These are phyloP conservation scores for Nannochloris sp. DNA, from an alignment of 139 green algal genomes.

Conservation along the genomic window DNA sequence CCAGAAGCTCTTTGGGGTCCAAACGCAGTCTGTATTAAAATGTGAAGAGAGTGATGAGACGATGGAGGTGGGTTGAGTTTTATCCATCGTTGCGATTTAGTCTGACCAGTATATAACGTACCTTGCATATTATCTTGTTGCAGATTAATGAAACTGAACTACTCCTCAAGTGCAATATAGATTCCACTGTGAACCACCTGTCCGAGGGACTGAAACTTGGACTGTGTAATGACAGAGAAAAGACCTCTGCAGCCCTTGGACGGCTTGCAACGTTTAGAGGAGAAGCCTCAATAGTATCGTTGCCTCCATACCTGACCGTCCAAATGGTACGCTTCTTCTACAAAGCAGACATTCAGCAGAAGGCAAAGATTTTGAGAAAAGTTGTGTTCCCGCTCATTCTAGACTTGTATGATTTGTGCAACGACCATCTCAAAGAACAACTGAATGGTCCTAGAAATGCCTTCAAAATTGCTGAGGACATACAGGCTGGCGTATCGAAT, in stretches of 20 bases:
- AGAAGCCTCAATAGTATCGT: constrained; percentile 40
- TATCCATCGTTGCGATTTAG: neutral
- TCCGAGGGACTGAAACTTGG: constrained; percentile 70
- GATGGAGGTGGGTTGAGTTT: constrained; percentile 29
- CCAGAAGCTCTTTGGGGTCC: constrained; percentile 77
- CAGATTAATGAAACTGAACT: constrained; percentile 49
- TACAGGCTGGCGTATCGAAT: constrained; percentile 24
- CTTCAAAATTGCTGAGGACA: constrained; percentile 40
- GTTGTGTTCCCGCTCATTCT: constrained; percentile 80
- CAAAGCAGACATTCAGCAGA: constrained; percentile 79
- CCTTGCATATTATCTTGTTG: neutral
- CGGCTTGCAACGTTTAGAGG: constrained; percentile 65
- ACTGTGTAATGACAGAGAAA: constrained; percentile 81
- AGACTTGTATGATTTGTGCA: constrained; percentile 92
- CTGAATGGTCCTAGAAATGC: constrained; percentile 64
- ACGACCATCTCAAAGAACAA: constrained; percentile 61
- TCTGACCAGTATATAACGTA: neutral
- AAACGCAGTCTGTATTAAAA: constrained; percentile 57
- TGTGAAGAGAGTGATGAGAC: constrained; percentile 74
- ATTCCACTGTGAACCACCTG: constrained; percentile 79
- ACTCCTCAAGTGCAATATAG: constrained; percentile 96
- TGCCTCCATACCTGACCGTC: constrained; percentile 82
- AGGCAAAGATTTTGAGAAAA: constrained; percentile 97
- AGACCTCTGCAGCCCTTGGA: constrained; percentile 50
- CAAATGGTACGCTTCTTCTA: constrained; percentile 94